phyloP scores from a whole-genome alignment of 2,329 filamentous ascomycete species.

The Sporothrix protearum region DNA sequence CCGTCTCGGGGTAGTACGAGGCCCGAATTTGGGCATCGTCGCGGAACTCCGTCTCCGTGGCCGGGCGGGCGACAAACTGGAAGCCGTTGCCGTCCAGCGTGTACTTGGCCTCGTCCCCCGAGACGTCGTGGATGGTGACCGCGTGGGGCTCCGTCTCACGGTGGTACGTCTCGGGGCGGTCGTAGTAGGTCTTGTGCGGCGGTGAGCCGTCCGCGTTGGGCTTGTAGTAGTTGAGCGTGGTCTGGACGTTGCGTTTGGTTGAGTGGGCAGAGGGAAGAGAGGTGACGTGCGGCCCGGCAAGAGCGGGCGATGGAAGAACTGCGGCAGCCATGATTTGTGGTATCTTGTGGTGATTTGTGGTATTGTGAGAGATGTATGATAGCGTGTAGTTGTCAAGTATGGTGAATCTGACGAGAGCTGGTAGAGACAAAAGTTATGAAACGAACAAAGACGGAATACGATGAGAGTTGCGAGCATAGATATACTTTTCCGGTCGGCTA shows the following conservation, averaged over 20 bases:
- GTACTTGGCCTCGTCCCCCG: constrained; percentile 41
- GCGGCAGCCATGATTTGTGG: background rate
- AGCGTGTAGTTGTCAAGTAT: background rate
- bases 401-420: background rate
- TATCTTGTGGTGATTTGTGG: background rate
- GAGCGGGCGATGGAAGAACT: background rate
- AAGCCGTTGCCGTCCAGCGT: constrained; percentile 44
- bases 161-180: constrained; percentile 30
- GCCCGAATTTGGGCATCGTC: constrained; percentile 58
- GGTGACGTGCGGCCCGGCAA: background rate
- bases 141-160: constrained; percentile 40
- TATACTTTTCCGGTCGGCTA: background rate
- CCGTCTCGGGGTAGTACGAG: constrained; percentile 70
- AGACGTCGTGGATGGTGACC: constrained; percentile 43
- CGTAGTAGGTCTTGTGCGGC: constrained; percentile 29
- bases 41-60: constrained; percentile 36
- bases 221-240: constrained; percentile 34
- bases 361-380: background rate
- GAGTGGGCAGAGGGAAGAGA: background rate
- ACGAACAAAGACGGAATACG: background rate
- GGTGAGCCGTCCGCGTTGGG: constrained; percentile 31
- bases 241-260: constrained; percentile 27
- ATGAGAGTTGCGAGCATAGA: background rate
- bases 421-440: too few relatives aligned
- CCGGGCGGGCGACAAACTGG: constrained; percentile 36